Evolutionary conservation across 768 basidiomycete genomes (phyloP).

Genomic region (Pleurotus salmoneostramineus): DNA sequence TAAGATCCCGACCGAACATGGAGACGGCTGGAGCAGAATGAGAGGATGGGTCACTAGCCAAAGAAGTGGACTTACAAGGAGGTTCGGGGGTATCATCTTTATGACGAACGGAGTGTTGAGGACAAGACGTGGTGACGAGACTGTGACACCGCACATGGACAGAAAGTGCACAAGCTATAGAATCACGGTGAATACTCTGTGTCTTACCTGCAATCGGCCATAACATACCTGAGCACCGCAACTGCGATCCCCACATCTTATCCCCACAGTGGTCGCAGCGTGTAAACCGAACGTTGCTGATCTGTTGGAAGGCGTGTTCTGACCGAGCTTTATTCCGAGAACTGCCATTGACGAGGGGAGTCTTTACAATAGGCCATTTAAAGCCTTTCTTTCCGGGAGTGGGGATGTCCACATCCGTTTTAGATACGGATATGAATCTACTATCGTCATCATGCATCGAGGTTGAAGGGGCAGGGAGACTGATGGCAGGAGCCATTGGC

Average conservation of each 20-base stretch:
- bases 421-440: constrained; percentile 32
- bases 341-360: constrained; percentile 26
- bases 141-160: constrained; percentile 86
- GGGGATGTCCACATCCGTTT: constrained; percentile 43
- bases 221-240: constrained; percentile 80
- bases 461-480: constrained; percentile 28
- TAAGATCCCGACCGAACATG: constrained; percentile 89
- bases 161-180: constrained; percentile 73
- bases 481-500: constrained; percentile 40
- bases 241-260: constrained; percentile 98
- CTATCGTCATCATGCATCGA: constrained; percentile 45
- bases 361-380: constrained; percentile 65
- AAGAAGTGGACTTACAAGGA: constrained; percentile 29
- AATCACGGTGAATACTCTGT: neutral
- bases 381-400: constrained; percentile 56
- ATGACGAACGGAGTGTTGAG: constrained; percentile 35
- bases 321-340: constrained; percentile 35
- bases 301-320: constrained; percentile 87
- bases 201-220: neutral
- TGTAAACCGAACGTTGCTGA: constrained; percentile 83
- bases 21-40: constrained; percentile 55
- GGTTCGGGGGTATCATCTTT: constrained; percentile 30
- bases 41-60: constrained; percentile 12
- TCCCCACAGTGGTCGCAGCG: constrained; percentile 95
- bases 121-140: constrained; percentile 63